phyloP scores from a whole-genome alignment of 108 stramenopile genomes.

The Conticribra guillardii region DNA sequence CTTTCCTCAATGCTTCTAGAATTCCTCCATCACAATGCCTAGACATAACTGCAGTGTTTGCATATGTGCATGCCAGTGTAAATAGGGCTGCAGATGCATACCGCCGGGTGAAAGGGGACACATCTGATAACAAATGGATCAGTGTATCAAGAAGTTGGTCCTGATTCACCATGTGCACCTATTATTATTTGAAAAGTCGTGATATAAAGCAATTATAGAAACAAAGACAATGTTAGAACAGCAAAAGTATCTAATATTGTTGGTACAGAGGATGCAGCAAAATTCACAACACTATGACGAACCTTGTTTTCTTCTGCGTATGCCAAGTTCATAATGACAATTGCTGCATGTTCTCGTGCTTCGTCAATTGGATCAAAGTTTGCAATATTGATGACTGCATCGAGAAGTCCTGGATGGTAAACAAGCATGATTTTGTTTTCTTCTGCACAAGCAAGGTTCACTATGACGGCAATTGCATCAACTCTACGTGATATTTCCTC shows the following conservation, averaged over 20 bases:
- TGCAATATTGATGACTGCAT: conserved; percentile 45
- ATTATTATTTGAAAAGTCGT: no score
- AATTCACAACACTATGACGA: background rate
- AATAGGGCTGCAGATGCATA: conserved; percentile 63
- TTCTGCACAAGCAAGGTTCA: conserved; percentile 54
- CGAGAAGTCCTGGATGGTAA: conserved; percentile 45
- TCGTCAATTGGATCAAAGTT: conserved; percentile 55
- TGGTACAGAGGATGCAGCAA: no score
- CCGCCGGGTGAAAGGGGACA: conserved; percentile 52
- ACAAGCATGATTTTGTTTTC: conserved; percentile 52
- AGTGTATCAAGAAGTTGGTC: conserved; percentile 54
- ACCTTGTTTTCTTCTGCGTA: conserved; percentile 63
- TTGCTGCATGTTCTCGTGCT: conserved; percentile 58
- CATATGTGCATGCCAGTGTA: conserved; percentile 56
- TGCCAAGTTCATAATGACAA: conserved; percentile 61
- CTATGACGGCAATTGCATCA: conserved; percentile 46
- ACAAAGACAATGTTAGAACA: background rate
- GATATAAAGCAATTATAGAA: background rate
- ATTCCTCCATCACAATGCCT: conserved; percentile 54
- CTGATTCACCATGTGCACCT: conserved; percentile 53
- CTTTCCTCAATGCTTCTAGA: conserved; percentile 43
- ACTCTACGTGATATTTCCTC: conserved; percentile 38
- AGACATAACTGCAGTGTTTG: conserved; percentile 53
- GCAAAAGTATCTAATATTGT: no score
- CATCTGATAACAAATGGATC: conserved; percentile 41